Evolutionary conservation across 1,284 basidiomycete species (phyloP), one percentile per base, ranked within the genome.

Genomic region (Somion occarium): DNA sequence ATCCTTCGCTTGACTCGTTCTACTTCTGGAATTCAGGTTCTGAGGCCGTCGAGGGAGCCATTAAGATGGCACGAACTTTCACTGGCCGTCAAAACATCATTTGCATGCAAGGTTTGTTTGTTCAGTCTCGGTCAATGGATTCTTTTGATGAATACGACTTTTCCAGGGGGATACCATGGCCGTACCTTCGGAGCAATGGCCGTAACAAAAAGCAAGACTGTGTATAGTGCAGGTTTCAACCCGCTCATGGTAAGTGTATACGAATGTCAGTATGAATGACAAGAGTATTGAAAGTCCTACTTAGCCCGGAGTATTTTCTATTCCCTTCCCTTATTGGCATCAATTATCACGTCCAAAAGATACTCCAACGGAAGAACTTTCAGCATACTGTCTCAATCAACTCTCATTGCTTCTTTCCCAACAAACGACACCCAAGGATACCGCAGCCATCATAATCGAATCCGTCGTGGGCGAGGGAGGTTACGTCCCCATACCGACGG

Each of bases 11-110:
- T 41, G 89, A 95, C 69, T 91, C 91, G 18, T 95, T 98, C 78
- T 96, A 92, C 78, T 91, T 95, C 70, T 93, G 90, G 89, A 98
- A 94, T 74, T 96, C 93, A 3, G 93, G 93, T 13, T 88, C 91
- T 2, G 94, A 97, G 65, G 93, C 92, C 0, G 79, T 93, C 38
- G 91, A 97, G 69, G 91, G 83, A 1, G 75, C 88, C 1, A 66
- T 94, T 53, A 93, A 93, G 70, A 82, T 91, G 70, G 88, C 91
- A 1, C 80, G 94, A 38, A 67, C 69, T 15, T 73, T 85, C 30
- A 97, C 93, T 1, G 81, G 83, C 43, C 78, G 82, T 56, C 91
- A 92, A 65, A 94, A 96, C 65, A 82, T 98, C 56, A 93, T 98
- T 56, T 76, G 83, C 53, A 91, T 97, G 86, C 93, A 96, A 69